Percentiles rank a stretch among this genome's conserved stretches.
These are phyloP conservation scores for Pseudocercospora crystallina DNA, from an alignment of 2,329 filamentous ascomycete genomes.

Conservation along the genomic window DNA sequence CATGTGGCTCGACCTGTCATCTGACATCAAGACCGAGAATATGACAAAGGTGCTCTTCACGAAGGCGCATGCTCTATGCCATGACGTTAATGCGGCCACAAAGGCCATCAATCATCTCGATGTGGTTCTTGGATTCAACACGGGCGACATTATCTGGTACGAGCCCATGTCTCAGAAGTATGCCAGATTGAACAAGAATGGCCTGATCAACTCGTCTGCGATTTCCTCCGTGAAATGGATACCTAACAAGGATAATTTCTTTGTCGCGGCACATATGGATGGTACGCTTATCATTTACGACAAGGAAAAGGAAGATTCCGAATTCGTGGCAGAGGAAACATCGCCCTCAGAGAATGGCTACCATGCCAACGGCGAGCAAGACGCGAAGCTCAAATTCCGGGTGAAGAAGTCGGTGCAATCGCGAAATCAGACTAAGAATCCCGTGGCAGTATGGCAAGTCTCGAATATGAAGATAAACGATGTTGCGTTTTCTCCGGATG, in stretches of 20 bases:
- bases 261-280: constrained; percentile 89
- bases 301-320: constrained; percentile 90
- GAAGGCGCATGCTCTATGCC: constrained; percentile 90
- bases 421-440: constrained; percentile 89
- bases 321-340: constrained; percentile 66
- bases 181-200: constrained; percentile 93
- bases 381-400: constrained; percentile 52
- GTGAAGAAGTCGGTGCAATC: constrained; percentile 91
- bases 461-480: constrained; percentile 88
- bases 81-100: constrained; percentile 84
- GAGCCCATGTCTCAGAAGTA: constrained; percentile 97
- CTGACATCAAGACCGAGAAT: constrained; percentile 77
- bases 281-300: constrained; percentile 91
- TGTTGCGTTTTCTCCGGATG: constrained; percentile 89
- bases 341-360: constrained; percentile 32
- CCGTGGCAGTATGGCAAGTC: constrained; percentile 87
- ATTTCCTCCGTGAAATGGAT: constrained; percentile 91
- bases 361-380: constrained; percentile 23
- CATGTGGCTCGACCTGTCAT: constrained; percentile 90
- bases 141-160: constrained; percentile 97
- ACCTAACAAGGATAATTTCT: constrained; percentile 88
- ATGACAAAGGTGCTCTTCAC: constrained; percentile 96
- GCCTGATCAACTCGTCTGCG: constrained; percentile 80
- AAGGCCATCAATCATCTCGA: constrained; percentile 81
- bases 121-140: constrained; percentile 92